Conservation (phyloP, 345 rosid genomes). For the Anacardium occidentale region DNA sequence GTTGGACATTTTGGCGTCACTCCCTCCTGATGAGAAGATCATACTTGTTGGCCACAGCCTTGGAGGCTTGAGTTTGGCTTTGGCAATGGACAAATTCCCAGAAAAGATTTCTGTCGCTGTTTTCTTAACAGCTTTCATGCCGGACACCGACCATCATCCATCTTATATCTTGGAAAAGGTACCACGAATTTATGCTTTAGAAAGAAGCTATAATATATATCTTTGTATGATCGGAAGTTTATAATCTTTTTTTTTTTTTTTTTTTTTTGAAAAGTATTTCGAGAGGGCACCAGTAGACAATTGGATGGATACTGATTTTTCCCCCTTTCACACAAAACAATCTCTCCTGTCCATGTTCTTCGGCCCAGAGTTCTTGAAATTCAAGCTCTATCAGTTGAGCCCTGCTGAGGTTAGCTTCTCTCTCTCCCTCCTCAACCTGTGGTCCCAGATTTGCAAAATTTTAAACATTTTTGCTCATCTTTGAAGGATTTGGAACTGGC, state of each 20-base stretch:
- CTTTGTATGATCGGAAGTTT: no score
- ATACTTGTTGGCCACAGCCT: slow-evolving; percentile 67
- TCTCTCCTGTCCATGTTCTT: slow-evolving; percentile 12
- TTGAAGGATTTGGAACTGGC: slow-evolving; percentile 35
- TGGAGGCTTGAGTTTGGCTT: slow-evolving; percentile 56
- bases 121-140: slow-evolving; percentile 36
- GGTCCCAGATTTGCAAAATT: neutral
- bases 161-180: slow-evolving; percentile 30
- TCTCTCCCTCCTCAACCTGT: neutral
- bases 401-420: slow-evolving; percentile 17
- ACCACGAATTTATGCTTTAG: neutral
- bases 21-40: slow-evolving; percentile 38
- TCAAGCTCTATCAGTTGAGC: slow-evolving; percentile 30
- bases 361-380: slow-evolving; percentile 30
- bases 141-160: slow-evolving; percentile 32
- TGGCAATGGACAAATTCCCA: slow-evolving; percentile 43
- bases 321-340: slow-evolving; percentile 7
- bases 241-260: neutral
- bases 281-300: neutral
- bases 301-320: slow-evolving; percentile 31
- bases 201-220: no score
- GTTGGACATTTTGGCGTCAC: slow-evolving; percentile 30
- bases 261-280: neutral
- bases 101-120: slow-evolving; percentile 33
- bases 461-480: neutral